These are phyloP conservation scores for Brassica hybrid DNA, from an alignment of 441 rosid species.

Conservation along the genomic window DNA sequence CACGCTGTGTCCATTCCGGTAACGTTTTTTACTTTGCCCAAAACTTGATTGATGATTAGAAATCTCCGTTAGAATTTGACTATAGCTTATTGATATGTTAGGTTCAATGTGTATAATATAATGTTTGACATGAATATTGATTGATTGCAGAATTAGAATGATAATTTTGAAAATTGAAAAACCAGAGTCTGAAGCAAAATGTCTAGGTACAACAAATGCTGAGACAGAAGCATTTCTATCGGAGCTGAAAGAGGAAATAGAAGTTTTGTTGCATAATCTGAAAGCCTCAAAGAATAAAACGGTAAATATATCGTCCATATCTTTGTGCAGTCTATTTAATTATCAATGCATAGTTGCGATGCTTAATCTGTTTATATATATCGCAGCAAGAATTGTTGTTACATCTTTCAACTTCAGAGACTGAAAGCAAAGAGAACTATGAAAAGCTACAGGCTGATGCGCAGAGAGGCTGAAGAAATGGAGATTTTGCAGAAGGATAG, in stretches of 20 bases:
- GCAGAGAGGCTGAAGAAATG: conserved; percentile 55
- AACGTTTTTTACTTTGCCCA: not conserved
- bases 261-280: conserved; percentile 27
- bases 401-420: conserved; percentile 62
- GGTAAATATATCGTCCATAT: conserved; percentile 49
- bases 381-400: conserved; percentile 63
- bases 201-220: conserved; percentile 50
- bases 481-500: conserved; percentile 55
- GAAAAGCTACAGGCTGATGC: conserved; percentile 56
- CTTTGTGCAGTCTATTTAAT: conserved; percentile 5
- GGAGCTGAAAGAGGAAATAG: conserved; percentile 38
- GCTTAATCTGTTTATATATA: conserved; percentile 39
- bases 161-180: conserved; percentile 42
- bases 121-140: too few relatives aligned
- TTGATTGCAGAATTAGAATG: too few relatives aligned
- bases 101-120: not conserved
- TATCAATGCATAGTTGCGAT: conserved; percentile 26
- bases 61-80: not conserved
- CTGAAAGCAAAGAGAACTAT: too few relatives aligned
- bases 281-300: conserved; percentile 54
- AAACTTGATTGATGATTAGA: not conserved
- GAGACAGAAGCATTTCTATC: conserved; percentile 39
- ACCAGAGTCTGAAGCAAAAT: conserved; percentile 72
- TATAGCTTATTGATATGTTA: not conserved
- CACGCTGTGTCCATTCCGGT: not conserved